A percentile compares a stretch with the other conserved stretches of the same genome.
phyloP scores from a whole-genome alignment of 2,329 filamentous ascomycete genomes.

The Ophiocordyceps camponoti-floridani region DNA sequence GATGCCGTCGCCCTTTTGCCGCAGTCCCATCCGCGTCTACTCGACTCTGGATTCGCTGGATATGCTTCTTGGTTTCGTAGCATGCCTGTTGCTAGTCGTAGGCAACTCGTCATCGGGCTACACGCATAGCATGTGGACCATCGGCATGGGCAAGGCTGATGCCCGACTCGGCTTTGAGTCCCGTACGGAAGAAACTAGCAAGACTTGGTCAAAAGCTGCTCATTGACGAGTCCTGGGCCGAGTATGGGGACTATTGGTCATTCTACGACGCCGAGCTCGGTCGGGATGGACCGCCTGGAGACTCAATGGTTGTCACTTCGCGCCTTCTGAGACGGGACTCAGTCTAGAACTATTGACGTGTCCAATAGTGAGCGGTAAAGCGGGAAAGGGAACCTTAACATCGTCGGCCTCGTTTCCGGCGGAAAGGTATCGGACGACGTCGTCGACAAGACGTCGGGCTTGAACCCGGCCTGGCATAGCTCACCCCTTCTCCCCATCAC shows the following conservation, averaged over 20 bases:
- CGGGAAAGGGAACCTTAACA: slow-evolving; percentile 8
- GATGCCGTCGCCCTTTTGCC: slow-evolving; percentile 11
- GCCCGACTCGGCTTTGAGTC: slow-evolving; percentile 7
- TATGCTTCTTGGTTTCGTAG: slow-evolving; percentile 12
- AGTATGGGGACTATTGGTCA: slow-evolving; percentile 12
- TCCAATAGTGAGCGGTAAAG: slow-evolving; percentile 9
- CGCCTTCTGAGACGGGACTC: slow-evolving; percentile 9
- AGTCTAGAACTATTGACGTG: slow-evolving; percentile 4
- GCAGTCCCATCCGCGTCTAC: slow-evolving; percentile 13
- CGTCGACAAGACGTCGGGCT: slow-evolving; percentile 8
- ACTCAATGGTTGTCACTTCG: slow-evolving; percentile 9
- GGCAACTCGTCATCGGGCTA: slow-evolving; percentile 10
- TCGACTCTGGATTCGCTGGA: slow-evolving; percentile 12
- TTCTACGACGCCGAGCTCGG: slow-evolving; percentile 11
- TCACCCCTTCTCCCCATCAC: slow-evolving; percentile 6
- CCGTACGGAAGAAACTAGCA: slow-evolving; percentile 5
- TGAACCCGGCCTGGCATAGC: slow-evolving; percentile 12
- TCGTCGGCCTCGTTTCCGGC: slow-evolving; percentile 11
- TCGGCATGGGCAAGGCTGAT: slow-evolving; percentile 8
- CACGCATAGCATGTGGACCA: slow-evolving; percentile 10
- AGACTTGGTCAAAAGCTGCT: slow-evolving; percentile 6
- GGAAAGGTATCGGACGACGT: slow-evolving; percentile 12
- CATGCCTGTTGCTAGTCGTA: slow-evolving; percentile 7
- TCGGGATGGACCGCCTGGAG: slow-evolving; percentile 7
- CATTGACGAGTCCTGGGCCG: slow-evolving; percentile 7